These are phyloP conservation scores for Plasmodium gonderi DNA, from an alignment of 169 alveolate genomes.

Conservation along the genomic window DNA sequence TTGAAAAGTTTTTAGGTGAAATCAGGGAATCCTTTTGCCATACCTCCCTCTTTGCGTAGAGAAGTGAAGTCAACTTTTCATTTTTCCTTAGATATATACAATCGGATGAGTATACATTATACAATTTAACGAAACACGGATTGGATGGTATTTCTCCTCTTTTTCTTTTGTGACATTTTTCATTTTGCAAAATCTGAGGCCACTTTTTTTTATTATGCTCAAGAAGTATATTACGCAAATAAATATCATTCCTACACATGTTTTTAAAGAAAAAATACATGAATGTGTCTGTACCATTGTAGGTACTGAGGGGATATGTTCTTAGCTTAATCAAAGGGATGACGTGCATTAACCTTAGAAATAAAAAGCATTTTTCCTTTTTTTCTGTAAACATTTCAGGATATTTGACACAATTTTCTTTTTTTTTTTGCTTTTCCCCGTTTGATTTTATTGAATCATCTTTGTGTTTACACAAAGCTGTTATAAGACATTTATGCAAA, in stretches of 20 bases:
- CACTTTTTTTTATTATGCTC: background rate
- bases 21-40: background rate
- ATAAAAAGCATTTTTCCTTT: constrained; percentile 37
- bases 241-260: constrained; percentile 40
- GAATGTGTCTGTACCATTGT: background rate
- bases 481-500: constrained; percentile 47
- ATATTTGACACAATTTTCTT: background rate
- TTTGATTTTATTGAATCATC: background rate
- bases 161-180: background rate
- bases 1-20: background rate
- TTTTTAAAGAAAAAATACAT: constrained; percentile 40
- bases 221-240: constrained; percentile 1
- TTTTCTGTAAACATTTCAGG: constrained; percentile 20
- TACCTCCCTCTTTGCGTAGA: background rate
- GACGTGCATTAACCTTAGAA: constrained; percentile 19
- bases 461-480: constrained; percentile 31
- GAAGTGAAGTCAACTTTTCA: constrained; percentile 12
- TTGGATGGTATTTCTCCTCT: background rate
- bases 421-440: background rate
- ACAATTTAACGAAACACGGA: background rate
- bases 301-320: constrained; percentile 1
- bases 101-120: constrained; percentile 20
- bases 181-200: background rate
- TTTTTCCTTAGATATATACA: constrained; percentile 23
- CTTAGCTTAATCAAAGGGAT: constrained; percentile 47